Percentiles rank a stretch among this genome's conserved stretches.
phyloP scores from a whole-genome alignment of 2,329 filamentous ascomycete genomes.

The Aspergillus sp. region DNA sequence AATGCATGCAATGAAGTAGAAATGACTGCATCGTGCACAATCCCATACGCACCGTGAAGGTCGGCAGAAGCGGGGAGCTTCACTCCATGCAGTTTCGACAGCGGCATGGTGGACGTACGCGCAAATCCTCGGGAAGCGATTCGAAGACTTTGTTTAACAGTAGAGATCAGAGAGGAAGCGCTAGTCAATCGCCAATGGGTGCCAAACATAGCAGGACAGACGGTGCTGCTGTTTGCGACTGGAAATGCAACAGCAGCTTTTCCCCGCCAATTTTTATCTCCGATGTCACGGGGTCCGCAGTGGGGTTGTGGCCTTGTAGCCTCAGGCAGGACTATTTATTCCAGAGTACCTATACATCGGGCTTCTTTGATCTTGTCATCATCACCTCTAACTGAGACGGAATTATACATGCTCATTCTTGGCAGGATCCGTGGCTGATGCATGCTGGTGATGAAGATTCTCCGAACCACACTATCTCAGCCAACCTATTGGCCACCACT shows the following conservation, averaged over 20 bases:
- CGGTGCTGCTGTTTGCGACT: conserved; percentile 3
- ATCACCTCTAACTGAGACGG: too few relatives aligned
- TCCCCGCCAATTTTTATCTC: conserved; percentile 26
- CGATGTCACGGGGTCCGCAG: conserved; percentile 11
- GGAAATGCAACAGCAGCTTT: not conserved
- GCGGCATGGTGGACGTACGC: conserved; percentile 23
- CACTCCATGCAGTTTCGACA: conserved; percentile 32
- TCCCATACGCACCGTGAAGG: conserved; percentile 51
- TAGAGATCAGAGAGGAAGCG: not conserved
- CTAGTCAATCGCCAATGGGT: not conserved
- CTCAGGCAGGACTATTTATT: not conserved
- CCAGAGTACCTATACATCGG: too few relatives aligned
- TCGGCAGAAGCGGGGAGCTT: conserved; percentile 64
- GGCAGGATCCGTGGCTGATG: not conserved
- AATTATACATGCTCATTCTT: too few relatives aligned
- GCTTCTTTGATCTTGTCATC: not conserved
- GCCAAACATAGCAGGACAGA: conserved; percentile 4
- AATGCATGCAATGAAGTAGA: not conserved
- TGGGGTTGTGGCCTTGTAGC: not conserved
- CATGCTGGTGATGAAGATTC: not conserved
- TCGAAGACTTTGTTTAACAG: not conserved
- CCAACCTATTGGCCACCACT: not conserved
- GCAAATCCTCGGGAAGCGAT: not conserved
- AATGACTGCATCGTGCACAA: not conserved
- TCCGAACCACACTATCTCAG: not conserved